Base-by-base conservation (phyloP, 1,284 basidiomycete species). In the Cryptococcus amylolentus region DNA sequence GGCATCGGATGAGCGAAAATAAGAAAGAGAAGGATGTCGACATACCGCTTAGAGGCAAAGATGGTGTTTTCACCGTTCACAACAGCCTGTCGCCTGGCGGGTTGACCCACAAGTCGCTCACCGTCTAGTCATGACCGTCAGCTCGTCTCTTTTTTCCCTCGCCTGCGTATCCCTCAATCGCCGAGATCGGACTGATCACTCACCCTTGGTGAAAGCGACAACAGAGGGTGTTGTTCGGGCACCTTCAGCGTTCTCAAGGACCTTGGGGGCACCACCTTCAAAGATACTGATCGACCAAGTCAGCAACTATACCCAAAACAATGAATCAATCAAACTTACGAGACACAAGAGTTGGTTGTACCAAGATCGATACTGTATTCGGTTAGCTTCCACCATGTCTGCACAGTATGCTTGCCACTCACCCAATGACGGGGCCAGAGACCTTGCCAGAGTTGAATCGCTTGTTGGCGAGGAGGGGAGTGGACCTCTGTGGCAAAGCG, bases 181-280 rank as follows among this genome's bases (percentile, higher is more conserved):
- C 4, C 14, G 14, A 31, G 49, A 28, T 37, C 14, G 39, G 43
- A 20, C n/a, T 39, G 26, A 5, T 14, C 31, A 75, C 75, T 80
- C 68, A 69, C 81, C 81, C 80, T 98, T 97, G 65, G 94, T 93
- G 84, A 98, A 98, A 43, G 95, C 96, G 64, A 98, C 92, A 57
- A 97, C 91, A 51, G 95, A 98, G 9, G 96, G 96, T 31, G 95
- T 98, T 65, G 95, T 98, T 71, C 95, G 87, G 62, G 90, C 91
- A 82, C 95, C 95, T 82, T 98, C 95, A 12, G 93, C 81, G 82
- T 98, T 98, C 80, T 98, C 95, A 69, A 98, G 89, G 64, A 98
- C 95, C 67, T 91, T 88, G 55, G 94, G 85, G 48, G 86, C 88
- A 81, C 93, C 88, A 71, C 92, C 94, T 82, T 97, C 94, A 90